Percentiles rank a stretch among this genome's conserved stretches.
Evolutionary conservation across 1,284 basidiomycete genomes (phyloP).

Genomic region (Ganoderma multipileum): DNA sequence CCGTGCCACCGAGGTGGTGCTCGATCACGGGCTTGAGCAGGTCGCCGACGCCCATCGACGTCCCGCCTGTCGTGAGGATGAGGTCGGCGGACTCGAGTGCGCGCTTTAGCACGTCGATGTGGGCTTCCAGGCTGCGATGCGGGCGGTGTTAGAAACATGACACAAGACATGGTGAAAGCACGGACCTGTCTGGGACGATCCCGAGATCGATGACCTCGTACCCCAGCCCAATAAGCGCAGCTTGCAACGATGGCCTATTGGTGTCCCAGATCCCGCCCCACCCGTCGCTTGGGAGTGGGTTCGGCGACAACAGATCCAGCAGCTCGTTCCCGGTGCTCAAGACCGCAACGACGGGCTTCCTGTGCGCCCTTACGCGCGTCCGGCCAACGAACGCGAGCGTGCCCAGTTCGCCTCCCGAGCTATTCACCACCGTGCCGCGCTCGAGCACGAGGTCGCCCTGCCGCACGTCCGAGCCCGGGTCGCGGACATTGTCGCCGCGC

Average conservation of each 20-base stretch:
- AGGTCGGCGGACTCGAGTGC: constrained; percentile 76
- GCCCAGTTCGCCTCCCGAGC: constrained; percentile 85
- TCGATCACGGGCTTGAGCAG: constrained; percentile 90
- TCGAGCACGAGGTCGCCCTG: constrained; percentile 73
- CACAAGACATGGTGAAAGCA: background rate
- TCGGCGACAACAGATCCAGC: constrained; percentile 62
- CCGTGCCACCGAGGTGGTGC: constrained; percentile 71
- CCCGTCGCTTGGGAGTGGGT: constrained; percentile 45
- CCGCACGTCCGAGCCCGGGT: constrained; percentile 76
- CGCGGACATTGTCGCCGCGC: constrained; percentile 75
- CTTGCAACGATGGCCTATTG: constrained; percentile 80
- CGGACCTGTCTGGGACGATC: constrained; percentile 77
- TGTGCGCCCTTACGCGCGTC: constrained; percentile 70
- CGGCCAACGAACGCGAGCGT: constrained; percentile 82
- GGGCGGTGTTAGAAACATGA: background rate
- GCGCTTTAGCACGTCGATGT: constrained; percentile 60
- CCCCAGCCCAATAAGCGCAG: constrained; percentile 74
- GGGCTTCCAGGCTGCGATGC: constrained; percentile 59
- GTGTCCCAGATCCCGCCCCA: constrained; percentile 85
- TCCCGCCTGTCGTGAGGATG: constrained; percentile 86
- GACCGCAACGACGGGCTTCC: constrained; percentile 79
- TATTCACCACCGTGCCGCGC: constrained; percentile 65
- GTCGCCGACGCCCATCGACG: constrained; percentile 90
- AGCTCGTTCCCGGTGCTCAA: constrained; percentile 90
- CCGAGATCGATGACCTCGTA: constrained; percentile 85